These are phyloP conservation scores for Cystobasidium onofrii DNA, from an alignment of 768 basidiomycete genomes.

Conservation along the genomic window DNA sequence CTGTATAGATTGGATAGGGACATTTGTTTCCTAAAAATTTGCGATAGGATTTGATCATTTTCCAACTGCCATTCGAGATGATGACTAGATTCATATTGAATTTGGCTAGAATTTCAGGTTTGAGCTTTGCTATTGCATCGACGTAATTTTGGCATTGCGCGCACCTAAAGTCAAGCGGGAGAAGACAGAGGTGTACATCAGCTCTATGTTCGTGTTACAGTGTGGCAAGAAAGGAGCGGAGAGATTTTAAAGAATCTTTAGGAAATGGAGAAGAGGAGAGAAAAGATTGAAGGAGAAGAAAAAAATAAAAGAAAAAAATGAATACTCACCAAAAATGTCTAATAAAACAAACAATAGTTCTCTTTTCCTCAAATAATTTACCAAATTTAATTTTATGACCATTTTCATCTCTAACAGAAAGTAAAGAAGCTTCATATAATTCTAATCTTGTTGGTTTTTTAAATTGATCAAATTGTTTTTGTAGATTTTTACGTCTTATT, in stretches of 20 bases:
- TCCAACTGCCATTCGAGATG: constrained; percentile 22
- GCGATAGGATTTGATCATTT: constrained; percentile 30
- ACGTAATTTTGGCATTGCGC: constrained; percentile 30
- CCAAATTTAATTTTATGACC: constrained; percentile 22
- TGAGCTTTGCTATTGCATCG: constrained; percentile 14
- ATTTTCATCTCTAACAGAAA: constrained; percentile 24
- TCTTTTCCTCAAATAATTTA: constrained; percentile 17
- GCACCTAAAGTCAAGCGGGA: not conserved
- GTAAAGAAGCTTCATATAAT: constrained; percentile 25
- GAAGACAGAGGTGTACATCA: too few species aligned
- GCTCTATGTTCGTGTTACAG: too few species aligned
- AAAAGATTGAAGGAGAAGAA: too few species aligned
- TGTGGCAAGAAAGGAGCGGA: too few species aligned
- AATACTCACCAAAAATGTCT: constrained; percentile 21
- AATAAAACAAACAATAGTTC: constrained; percentile 28
- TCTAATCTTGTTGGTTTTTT: not conserved
- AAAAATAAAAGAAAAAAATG: not conserved
- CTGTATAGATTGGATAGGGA: constrained; percentile 27
- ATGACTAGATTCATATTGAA: constrained; percentile 18
- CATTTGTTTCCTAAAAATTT: constrained; percentile 13
- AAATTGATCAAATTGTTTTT: constrained; percentile 2
- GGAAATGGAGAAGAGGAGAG: too few species aligned
- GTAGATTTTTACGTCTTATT: not conserved
- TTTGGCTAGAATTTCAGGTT: constrained; percentile 23
- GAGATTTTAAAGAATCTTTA: too few species aligned